Conservation (phyloP, 2,329 filamentous ascomycete genomes). For the Torrubiellomyces zombiae region DNA sequence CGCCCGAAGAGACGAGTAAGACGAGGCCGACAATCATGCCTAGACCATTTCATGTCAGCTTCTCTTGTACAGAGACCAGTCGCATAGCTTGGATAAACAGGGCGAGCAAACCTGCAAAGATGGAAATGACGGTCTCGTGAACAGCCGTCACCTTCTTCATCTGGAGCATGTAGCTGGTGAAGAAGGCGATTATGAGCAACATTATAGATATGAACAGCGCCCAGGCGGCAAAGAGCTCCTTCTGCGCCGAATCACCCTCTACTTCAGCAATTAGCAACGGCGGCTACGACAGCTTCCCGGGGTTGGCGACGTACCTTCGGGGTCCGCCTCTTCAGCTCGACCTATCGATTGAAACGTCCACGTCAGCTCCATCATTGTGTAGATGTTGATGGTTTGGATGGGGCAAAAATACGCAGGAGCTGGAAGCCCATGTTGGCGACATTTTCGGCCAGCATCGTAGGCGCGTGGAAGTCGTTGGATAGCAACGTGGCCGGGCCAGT, state of each 20-base stretch:
- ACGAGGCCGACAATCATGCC: slow-evolving; percentile 92
- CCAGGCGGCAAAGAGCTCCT: slow-evolving; percentile 93
- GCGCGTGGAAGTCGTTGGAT: slow-evolving; percentile 2
- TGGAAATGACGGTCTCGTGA: slow-evolving; percentile 95
- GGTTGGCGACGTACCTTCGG: slow-evolving; percentile 13
- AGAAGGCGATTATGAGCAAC: slow-evolving; percentile 84
- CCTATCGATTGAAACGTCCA: too few relatives aligned
- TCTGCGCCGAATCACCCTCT: slow-evolving; percentile 68
- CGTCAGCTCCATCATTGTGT: slow-evolving; percentile 7
- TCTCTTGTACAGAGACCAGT: background rate
- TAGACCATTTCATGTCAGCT: slow-evolving; percentile 16
- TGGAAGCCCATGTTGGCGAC: slow-evolving; percentile 14
- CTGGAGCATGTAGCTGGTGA: slow-evolving; percentile 93
- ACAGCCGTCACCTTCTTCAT: slow-evolving; percentile 94
- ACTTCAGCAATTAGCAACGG: slow-evolving; percentile 8
- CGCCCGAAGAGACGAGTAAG: slow-evolving; percentile 63
- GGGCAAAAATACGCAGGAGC: slow-evolving; percentile 16
- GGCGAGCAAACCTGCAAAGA: slow-evolving; percentile 59
- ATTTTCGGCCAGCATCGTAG: slow-evolving; percentile 9
- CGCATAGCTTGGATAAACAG: slow-evolving; percentile 4
- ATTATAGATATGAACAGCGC: slow-evolving; percentile 92
- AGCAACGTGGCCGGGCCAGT: too few relatives aligned
- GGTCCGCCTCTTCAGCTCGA: slow-evolving; percentile 15
- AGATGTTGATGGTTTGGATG: too few relatives aligned
- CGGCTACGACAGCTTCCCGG: slow-evolving; percentile 1